Evolutionary conservation across 768 basidiomycete genomes (phyloP), one percentile per base, ranked within the genome.

Genomic region (Leccinum arenicola): DNA sequence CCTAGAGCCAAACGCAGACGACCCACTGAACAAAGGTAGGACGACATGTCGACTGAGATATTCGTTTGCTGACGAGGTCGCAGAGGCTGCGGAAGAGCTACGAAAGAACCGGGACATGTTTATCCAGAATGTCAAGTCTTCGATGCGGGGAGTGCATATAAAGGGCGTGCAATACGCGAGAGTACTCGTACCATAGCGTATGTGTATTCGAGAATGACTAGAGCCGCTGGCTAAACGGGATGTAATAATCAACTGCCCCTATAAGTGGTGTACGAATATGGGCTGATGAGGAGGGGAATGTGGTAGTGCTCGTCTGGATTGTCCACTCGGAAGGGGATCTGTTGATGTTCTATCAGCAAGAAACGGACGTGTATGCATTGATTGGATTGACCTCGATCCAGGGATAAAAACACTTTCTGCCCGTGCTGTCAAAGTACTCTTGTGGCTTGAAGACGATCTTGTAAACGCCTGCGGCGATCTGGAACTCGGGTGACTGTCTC

Each of bases 1-100:
- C 82, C 80, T 99, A 58, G 97, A 99, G 75, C 97, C 97, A 14
- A 99, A 99, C 68, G 91, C 97, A 40, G 96, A 98, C 67, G 97
- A 99, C 75, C 97, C 97, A 15, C 72, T 99, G 69, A 99, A 99
- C 81, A 99, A 98, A 77, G 96, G 96, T 93, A 61, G 50, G 86
- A 65, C n/a, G n/a, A 52, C 57, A 21, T 19, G 33, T 25, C 21
- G 11, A 3, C 33, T 15, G 50, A 25, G 17, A 52, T 53, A 12
- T 17, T 25, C 23, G n/a, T 27, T 51, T 60, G 40, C 47, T 73
- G 57, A 66, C 55, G 36, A 52, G 25, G 8, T 4, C 55, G 51
- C 81, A 99, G 97, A 98, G 75, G 97, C 97, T 14, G 97, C 97
- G 19, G 85, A 91, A 72, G 96, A 98, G 72, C 83, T 99, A 73